Base-by-base conservation (phyloP, 371 early-diverging fungal species). In the Ordospora pajunii region DNA sequence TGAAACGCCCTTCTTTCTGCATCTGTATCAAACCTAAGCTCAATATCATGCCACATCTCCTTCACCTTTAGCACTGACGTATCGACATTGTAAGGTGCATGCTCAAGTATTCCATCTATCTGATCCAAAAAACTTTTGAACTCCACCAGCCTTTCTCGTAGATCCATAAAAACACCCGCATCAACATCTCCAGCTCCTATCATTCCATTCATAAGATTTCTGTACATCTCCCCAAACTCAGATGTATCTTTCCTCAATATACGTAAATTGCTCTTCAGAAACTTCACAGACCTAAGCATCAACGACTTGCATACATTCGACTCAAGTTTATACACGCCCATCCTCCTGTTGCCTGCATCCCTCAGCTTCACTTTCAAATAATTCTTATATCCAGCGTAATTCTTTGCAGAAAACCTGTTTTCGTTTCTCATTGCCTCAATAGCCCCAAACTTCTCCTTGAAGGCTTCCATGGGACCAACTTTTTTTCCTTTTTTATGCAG, bases 41-140 rank as follows among this genome's bases (percentile, higher is more conserved):
- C 43, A 12, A 77, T 54, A 72, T 77, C 78, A 62, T 77, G 14
- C 78, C 78, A 77, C 42, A 52, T 45, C n/a, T 64, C 52, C 21
- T 45, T 77, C 2, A 62, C 40, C 49, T 53, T 77, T 21, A 66
- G 7, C 5, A 32, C 22, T 5, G 23, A 32, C 25, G 64, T 43
- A 66, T 77, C 71, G 65, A 52, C 42, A 23, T 49, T 77, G n/a
- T 32, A 37, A 37, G 58, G 37, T 8, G 58, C 17, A 7, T 63
- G 37, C 23, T 49, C 64, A 19, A 77, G 25, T 19, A 64, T 3
- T 22, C 46, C 23, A 52, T 71, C 40, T 10, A 77, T 50, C 14
- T 77, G 70, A 7, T 70, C 25, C 51, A 77, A 21, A 77, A 77
- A 77, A 5, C 65, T 43, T 9, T 65, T 43, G 19, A 17, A 70